A percentile compares a stretch with the other conserved stretches of the same genome.
Evolutionary conservation across 1,139 yeast genomes (phyloP).

Genomic region (Arxiozyma heterogenica): DNA sequence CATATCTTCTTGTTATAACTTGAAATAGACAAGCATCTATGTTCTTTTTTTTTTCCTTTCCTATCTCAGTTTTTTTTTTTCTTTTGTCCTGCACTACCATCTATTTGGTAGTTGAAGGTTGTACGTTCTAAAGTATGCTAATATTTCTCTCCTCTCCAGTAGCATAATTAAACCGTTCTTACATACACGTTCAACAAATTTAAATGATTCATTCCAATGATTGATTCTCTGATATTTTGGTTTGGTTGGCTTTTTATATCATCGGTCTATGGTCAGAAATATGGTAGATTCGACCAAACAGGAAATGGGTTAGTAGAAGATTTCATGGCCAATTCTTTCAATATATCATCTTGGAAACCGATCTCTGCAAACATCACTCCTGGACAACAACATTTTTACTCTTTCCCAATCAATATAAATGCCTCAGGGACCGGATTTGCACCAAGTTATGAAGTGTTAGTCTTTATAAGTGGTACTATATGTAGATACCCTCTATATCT

Average conservation of each 20-base stretch:
- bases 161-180: too few relatives aligned
- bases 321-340: constrained; percentile 15
- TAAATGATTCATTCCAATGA: background rate
- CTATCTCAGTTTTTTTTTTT: too few relatives aligned
- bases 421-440: constrained; percentile 15
- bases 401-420: constrained; percentile 18
- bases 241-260: too few relatives aligned
- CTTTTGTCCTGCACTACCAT: too few relatives aligned
- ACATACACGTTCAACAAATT: too few relatives aligned
- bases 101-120: too few relatives aligned
- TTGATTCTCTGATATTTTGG: background rate
- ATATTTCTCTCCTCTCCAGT: too few relatives aligned
- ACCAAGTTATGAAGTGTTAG: constrained; percentile 40
- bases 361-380: constrained; percentile 17
- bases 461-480: constrained; percentile 53
- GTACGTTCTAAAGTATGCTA: too few relatives aligned
- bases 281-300: background rate
- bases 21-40: too few relatives aligned
- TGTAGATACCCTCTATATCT: constrained; percentile 39
- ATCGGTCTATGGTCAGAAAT: background rate
- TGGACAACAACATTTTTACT: constrained; percentile 21
- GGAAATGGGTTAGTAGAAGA: background rate
- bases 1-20: too few relatives aligned
- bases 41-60: too few relatives aligned
- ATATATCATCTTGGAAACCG: constrained; percentile 27